A percentile compares a stretch with the other conserved stretches of the same genome.
phyloP scores from a whole-genome alignment of 1,284 basidiomycete species.

The Mycosarcoma mackinlayi region DNA sequence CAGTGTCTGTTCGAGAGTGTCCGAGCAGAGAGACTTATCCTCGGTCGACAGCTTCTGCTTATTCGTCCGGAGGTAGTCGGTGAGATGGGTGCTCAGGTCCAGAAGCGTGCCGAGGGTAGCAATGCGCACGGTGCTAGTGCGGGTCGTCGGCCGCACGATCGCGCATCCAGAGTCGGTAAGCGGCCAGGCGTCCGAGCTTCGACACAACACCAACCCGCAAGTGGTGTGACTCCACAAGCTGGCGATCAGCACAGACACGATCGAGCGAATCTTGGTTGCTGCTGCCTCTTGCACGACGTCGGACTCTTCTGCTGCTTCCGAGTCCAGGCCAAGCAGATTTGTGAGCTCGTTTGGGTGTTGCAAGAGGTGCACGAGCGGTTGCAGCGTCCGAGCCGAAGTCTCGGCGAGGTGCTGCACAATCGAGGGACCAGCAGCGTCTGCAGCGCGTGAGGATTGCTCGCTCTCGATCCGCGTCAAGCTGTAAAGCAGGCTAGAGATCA shows the following conservation, averaged over 20 bases:
- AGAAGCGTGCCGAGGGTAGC: constrained; percentile 65
- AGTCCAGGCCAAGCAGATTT: constrained; percentile 77
- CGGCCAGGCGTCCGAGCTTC: constrained; percentile 78
- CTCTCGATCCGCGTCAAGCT: constrained; percentile 42
- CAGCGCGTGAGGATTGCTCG: constrained; percentile 12
- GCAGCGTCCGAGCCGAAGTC: constrained; percentile 70
- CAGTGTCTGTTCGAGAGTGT: constrained; percentile 47
- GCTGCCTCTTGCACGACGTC: constrained; percentile 67
- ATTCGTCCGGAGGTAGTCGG: constrained; percentile 41
- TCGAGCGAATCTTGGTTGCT: constrained; percentile 69
- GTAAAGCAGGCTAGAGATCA: constrained; percentile 51
- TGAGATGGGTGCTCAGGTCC: constrained; percentile 51
- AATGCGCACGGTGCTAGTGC: constrained; percentile 46
- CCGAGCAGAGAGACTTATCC: constrained; percentile 9
- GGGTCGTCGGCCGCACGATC: constrained; percentile 43
- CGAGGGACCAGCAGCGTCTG: constrained; percentile 9
- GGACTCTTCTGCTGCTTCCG: constrained; percentile 77
- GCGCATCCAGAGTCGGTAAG: constrained; percentile 74
- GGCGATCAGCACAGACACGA: constrained; percentile 69
- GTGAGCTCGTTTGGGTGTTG: constrained; percentile 88
- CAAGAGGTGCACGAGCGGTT: constrained; percentile 87
- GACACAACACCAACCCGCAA: constrained; percentile 77
- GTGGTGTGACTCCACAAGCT: constrained; percentile 79
- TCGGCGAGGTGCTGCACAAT: constrained; percentile 28
- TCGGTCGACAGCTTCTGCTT: constrained; percentile 16